Base-by-base conservation (phyloP, 192 early-diverging fungal genomes). In the Coemansia sp. region DNA sequence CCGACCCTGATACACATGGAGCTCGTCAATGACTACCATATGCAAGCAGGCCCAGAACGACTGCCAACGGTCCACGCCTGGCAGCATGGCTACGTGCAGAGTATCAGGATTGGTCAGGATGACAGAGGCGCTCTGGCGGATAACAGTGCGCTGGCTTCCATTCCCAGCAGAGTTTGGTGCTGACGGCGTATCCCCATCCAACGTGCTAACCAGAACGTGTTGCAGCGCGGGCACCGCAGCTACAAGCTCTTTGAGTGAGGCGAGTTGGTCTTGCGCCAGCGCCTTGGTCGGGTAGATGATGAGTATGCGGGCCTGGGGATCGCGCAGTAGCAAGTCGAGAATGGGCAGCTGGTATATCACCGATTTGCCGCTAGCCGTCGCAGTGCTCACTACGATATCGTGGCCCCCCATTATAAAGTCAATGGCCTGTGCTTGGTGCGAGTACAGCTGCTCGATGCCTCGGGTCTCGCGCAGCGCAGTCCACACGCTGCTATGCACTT, bases 61-160 rank as follows among this genome's bases (percentile, higher is more conserved):
- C 9, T 56, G 66, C 93, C 92, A 93, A 31, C 66, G 33, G 20
- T 59, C 37, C 10, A 77, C 69, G 45, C 85, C 72, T 1, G 89
- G 91, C 18, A 92, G 65, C 59, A 94, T 86, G 14, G 86, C 75
- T 28, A 82, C 52, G 63, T 95, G 92, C 4, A 95, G 62, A 66
- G 90, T 94, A 61, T 95, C 93, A 7, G 90, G 90, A 72, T 95
- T 95, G 14, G 91, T 95, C 34, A 95, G 83, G 9, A 95, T 76
- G 0, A 95, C 75, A 16, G 76, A 79, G 0, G 86, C 76, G 9
- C 62, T 72, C 9, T 78, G 68, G 9, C 88, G 72, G 18, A 93
- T 89, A 4, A 37, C 21, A 0, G 45, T 55, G 0, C 91, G 82
- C 20, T 69, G 59, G 28, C 42, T 43, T 10, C n/a, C 61, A 39